Evolutionary conservation across 192 early-diverging fungal genomes (phyloP).

Genomic region (Entomortierella parvispora): DNA sequence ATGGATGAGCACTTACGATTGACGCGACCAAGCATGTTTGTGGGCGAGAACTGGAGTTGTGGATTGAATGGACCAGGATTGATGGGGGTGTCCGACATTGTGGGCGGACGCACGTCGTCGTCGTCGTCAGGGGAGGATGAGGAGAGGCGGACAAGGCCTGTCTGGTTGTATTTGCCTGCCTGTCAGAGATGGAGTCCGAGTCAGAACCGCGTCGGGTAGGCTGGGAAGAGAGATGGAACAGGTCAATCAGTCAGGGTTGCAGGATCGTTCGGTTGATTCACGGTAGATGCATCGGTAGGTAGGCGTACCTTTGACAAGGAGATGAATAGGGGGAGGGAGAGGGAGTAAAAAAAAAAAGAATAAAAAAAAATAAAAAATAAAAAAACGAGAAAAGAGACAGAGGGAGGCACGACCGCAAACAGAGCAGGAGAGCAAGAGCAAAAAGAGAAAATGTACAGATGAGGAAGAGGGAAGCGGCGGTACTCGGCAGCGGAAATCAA

Average conservation of each 20-base stretch:
- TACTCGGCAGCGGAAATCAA: too few species aligned
- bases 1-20: conserved; percentile 21
- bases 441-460: too few species aligned
- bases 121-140: background rate
- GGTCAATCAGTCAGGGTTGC: too few species aligned
- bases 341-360: background rate
- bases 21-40: conserved; percentile 42
- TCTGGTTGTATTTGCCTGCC: too few species aligned
- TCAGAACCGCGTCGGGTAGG: too few species aligned
- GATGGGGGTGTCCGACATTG: conserved; percentile 46
- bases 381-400: background rate
- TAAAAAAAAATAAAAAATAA: background rate
- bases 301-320: background rate
- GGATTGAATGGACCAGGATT: conserved; percentile 42
- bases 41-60: conserved; percentile 42
- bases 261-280: too few species aligned
- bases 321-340: background rate
- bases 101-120: background rate
- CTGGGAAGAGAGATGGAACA: too few species aligned
- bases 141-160: background rate
- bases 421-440: background rate
- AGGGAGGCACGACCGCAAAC: background rate
- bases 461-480: too few species aligned
- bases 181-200: too few species aligned
- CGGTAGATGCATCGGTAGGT: too few species aligned